A percentile compares a stretch with the other conserved stretches of the same genome.
These are phyloP conservation scores for Acer campestre DNA, from an alignment of 345 rosid genomes.

Conservation along the genomic window DNA sequence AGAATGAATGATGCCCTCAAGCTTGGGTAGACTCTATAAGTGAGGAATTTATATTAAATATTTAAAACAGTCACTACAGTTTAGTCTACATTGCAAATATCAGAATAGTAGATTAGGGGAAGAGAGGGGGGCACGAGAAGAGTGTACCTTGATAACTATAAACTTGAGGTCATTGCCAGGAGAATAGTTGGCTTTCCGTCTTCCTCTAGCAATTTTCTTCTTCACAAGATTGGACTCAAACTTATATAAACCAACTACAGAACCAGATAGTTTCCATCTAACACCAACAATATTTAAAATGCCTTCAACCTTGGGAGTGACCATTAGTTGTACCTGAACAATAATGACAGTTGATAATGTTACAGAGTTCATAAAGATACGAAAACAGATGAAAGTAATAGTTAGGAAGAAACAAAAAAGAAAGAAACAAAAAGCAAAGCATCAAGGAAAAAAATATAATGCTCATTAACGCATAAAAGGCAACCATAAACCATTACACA, in stretches of 20 bases:
- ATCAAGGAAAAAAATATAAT: not conserved
- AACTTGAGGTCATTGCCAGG: constrained; percentile 62
- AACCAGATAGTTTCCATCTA: constrained; percentile 89
- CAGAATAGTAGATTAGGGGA: constrained; percentile 7
- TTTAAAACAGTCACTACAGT: not conserved
- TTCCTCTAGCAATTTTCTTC: constrained; percentile 54
- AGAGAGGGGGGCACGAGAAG: constrained; percentile 3
- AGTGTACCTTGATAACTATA: constrained; percentile 80
- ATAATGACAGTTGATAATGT: constrained; percentile 11
- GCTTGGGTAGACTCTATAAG: constrained; percentile 80
- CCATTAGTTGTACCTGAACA: constrained; percentile 79
- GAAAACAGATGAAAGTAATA: not conserved
- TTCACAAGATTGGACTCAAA: constrained; percentile 53
- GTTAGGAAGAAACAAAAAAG: not conserved
- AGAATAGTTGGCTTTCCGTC: constrained; percentile 53
- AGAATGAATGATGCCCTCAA: constrained; percentile 66
- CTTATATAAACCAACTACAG: constrained; percentile 66
- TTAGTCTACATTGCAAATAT: constrained; percentile 20
- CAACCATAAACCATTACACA: not conserved
- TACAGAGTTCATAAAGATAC: constrained; percentile 4
- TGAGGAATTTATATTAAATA: constrained; percentile 6
- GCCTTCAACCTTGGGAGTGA: constrained; percentile 88
- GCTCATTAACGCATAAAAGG: not conserved
- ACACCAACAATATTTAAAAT: constrained; percentile 81
- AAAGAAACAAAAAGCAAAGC: not conserved